Percentiles rank a stretch among this genome's conserved stretches.
phyloP scores from a whole-genome alignment of 1,284 basidiomycete genomes.

The Trametes versicolor region DNA sequence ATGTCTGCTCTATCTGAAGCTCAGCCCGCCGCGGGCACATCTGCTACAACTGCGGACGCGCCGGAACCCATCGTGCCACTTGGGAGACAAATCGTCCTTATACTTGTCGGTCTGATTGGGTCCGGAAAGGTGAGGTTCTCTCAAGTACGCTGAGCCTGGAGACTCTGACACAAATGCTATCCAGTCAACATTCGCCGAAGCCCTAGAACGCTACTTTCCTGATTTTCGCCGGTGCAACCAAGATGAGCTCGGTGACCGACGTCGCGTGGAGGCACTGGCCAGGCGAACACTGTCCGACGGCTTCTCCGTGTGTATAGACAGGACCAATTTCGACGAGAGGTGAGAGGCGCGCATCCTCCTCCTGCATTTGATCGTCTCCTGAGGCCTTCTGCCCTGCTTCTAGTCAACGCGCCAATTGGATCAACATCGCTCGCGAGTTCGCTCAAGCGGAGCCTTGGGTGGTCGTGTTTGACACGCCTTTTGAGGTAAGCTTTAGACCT shows the following conservation, averaged over 20 bases:
- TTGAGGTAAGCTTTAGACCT: conserved; percentile 60
- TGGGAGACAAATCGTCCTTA: conserved; percentile 58
- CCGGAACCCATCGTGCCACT: not conserved
- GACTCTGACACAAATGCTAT: not conserved
- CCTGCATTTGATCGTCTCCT: not conserved
- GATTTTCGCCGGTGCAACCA: conserved; percentile 74
- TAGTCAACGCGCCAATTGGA: conserved; percentile 78
- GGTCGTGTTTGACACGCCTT: conserved; percentile 77
- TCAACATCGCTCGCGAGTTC: conserved; percentile 70
- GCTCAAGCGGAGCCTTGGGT: conserved; percentile 69
- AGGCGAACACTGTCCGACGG: conserved; percentile 60
- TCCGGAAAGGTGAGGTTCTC: conserved; percentile 68
- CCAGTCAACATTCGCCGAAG: conserved; percentile 77
- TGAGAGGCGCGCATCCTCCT: conserved; percentile 40
- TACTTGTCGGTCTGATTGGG: conserved; percentile 74
- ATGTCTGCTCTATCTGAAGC: not conserved
- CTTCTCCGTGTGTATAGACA: conserved; percentile 75
- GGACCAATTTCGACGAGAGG: conserved; percentile 75
- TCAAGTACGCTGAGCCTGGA: conserved; percentile 4
- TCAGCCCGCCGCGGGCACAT: too few species aligned
- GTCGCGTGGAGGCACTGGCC: conserved; percentile 65
- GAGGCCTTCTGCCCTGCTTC: not conserved
- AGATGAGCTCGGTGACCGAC: conserved; percentile 68
- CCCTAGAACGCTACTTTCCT: conserved; percentile 65
- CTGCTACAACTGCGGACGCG: too few species aligned